Percentiles rank a stretch among this genome's conserved stretches.
These are phyloP conservation scores for Pueraria montana DNA, from an alignment of 306 rosid genomes.

Conservation along the genomic window DNA sequence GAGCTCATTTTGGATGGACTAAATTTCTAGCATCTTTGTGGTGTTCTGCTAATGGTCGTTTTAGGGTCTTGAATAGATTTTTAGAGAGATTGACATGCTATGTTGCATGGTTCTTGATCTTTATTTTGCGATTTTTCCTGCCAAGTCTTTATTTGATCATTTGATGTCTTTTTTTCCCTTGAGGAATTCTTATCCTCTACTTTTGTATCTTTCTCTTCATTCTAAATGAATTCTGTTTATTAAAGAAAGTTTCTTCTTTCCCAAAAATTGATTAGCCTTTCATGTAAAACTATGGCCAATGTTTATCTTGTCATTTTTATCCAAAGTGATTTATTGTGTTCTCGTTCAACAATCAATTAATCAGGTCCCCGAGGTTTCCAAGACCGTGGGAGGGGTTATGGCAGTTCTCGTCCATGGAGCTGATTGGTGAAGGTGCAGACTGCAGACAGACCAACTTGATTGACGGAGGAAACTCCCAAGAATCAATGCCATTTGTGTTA, in stretches of 20 bases:
- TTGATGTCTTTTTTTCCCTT: neutral
- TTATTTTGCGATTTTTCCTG: neutral
- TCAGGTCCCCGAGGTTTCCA: constrained; percentile 74
- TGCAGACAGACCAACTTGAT: neutral
- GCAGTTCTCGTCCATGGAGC: constrained; percentile 74
- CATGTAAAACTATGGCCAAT: neutral
- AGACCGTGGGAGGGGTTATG: constrained; percentile 69
- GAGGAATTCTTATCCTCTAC: neutral
- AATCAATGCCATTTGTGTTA: neutral
- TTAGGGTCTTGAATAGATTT: neutral
- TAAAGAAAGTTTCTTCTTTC: neutral
- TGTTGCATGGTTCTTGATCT: neutral
- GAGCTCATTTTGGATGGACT: neutral
- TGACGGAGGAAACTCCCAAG: constrained; percentile 9
- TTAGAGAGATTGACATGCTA: neutral
- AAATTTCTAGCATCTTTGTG: neutral
- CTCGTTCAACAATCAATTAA: neutral
- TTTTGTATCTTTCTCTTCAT: neutral
- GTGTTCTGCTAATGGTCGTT: neutral
- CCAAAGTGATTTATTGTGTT: neutral
- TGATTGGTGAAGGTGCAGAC: constrained; percentile 41
- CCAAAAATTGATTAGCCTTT: neutral
- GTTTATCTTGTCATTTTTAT: constrained; percentile 5
- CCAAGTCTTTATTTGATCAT: neutral
- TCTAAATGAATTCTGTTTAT: neutral